These are phyloP conservation scores for Candida sakaeoensis DNA, from an alignment of 805 yeast species.

Conservation along the genomic window DNA sequence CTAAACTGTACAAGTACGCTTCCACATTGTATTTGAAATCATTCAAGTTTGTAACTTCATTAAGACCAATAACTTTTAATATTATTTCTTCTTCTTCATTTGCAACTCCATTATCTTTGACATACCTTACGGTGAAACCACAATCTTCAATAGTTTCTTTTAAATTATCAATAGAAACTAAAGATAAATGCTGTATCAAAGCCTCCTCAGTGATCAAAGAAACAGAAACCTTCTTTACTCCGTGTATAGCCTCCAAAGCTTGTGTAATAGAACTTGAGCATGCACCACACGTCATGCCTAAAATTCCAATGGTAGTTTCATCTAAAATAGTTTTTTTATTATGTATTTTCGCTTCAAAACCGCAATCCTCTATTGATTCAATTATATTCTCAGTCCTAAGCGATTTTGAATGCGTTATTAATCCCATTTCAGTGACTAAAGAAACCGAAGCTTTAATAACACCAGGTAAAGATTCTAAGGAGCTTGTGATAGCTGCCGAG, in stretches of 20 bases:
- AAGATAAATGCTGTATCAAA: constrained; percentile 15
- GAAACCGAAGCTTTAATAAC: constrained; percentile 28
- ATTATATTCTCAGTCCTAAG: constrained; percentile 16
- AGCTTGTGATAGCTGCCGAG: constrained; percentile 35
- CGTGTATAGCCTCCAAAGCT: constrained; percentile 21
- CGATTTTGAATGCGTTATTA: constrained; percentile 16
- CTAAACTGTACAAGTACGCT: constrained; percentile 30
- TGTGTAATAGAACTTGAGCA: constrained; percentile 38
- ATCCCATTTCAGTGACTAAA: constrained; percentile 35
- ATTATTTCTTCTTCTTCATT: constrained; percentile 25
- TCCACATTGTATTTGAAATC: constrained; percentile 37
- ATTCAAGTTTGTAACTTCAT: constrained; percentile 22
- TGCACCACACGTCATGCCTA: constrained; percentile 42
- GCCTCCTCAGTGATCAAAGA: constrained; percentile 39
- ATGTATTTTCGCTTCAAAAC: constrained; percentile 27
- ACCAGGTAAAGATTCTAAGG: constrained; percentile 22
- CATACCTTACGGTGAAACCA: constrained; percentile 24
- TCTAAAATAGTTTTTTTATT: neutral
- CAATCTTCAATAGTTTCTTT: constrained; percentile 52
- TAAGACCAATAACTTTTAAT: constrained; percentile 32
- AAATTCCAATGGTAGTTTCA: constrained; percentile 4
- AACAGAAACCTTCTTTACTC: constrained; percentile 25
- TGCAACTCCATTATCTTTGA: neutral
- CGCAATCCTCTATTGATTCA: constrained; percentile 54
- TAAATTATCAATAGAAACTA: constrained; percentile 15